Evolutionary conservation across 495 filamentous ascomycete genomes (phyloP), one percentile per base, ranked within the genome.

Genomic region (Chaetomium tenue): DNA sequence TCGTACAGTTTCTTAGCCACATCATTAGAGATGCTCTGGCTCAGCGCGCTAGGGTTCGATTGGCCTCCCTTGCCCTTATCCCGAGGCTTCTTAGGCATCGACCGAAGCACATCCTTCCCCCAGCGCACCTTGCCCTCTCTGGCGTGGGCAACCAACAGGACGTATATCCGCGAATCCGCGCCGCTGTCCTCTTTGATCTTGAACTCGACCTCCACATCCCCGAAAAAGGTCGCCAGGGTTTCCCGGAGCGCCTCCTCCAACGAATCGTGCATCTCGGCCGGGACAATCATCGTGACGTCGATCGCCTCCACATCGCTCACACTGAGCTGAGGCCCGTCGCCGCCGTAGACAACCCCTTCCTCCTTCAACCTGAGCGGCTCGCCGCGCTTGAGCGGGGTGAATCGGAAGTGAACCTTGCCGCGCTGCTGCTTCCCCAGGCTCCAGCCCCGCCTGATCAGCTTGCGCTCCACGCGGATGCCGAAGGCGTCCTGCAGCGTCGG

Each of bases 141-240:
- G 9, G 87, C 90, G 37, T 86, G 82, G 0, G 89, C 91, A 6
- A 94, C 89, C 8, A 93, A 74, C 5, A 95, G 78, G 9, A 92
- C 76, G 54, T 93, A 93, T 7, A 89, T 74, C 13, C 88, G 83
- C 53, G 86, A 82, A 3, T 77, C 79, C 59, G 87, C 80, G 8
- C 78, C 74, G 60, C 85, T 88, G 44, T 87, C 82, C 73, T 93
- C 86, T 23, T 74, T 66, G 0, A 80, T 28, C 15, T 77, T 70
- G 72, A 87, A 84, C 11, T 75, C 66, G 11, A 83, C 70, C 9
- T 83, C 81, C 18, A 81, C 77, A n/a, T 72, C 67, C 0, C 80
- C 79, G 60, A 82, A 80, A 9, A 78, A 65, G 33, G 63, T 52
- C 12, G 65, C 71, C 12, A 83, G 66, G 39, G 78, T 73, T 9